phyloP scores from a whole-genome alignment of 2,329 filamentous ascomycete genomes.

The Davidsoniella australis region DNA sequence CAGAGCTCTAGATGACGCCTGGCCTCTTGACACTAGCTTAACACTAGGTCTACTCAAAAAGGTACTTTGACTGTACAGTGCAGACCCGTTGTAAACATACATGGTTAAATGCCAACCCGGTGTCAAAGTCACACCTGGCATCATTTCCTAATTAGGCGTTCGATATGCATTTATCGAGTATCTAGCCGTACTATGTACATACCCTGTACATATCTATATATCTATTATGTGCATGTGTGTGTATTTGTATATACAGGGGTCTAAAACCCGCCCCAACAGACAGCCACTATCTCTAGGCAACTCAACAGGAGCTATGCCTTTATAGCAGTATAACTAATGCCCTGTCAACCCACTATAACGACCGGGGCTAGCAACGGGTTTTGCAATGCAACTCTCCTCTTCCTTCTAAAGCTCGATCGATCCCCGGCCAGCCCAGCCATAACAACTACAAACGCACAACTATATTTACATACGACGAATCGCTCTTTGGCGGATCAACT shows the following conservation, averaged over 20 bases:
- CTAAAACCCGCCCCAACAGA: background rate
- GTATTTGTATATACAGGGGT: background rate
- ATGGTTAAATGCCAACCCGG: background rate
- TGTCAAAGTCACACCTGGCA: background rate
- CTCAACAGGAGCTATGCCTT: too few relatives aligned
- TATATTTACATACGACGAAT: too few relatives aligned
- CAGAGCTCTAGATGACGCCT: background rate
- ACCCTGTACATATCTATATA: background rate
- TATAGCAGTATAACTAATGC: too few relatives aligned
- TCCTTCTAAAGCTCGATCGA: too few relatives aligned
- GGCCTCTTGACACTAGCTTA: background rate
- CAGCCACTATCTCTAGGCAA: background rate
- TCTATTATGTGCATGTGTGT: background rate
- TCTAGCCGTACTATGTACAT: background rate
- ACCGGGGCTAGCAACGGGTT: too few relatives aligned
- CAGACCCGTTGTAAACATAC: background rate
- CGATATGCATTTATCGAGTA: background rate
- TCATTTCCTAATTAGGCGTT: background rate
- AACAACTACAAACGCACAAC: too few relatives aligned
- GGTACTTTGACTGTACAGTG: conserved; percentile 7
- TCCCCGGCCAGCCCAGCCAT: too few relatives aligned
- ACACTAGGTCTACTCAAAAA: background rate
- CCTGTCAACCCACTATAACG: too few relatives aligned
- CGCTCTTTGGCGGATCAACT: too few relatives aligned
- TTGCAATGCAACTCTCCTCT: too few relatives aligned